A percentile compares a stretch with the other conserved stretches of the same genome.
These are phyloP conservation scores for Colletotrichum salicis DNA, from an alignment of 2,329 filamentous ascomycete genomes.

Conservation along the genomic window DNA sequence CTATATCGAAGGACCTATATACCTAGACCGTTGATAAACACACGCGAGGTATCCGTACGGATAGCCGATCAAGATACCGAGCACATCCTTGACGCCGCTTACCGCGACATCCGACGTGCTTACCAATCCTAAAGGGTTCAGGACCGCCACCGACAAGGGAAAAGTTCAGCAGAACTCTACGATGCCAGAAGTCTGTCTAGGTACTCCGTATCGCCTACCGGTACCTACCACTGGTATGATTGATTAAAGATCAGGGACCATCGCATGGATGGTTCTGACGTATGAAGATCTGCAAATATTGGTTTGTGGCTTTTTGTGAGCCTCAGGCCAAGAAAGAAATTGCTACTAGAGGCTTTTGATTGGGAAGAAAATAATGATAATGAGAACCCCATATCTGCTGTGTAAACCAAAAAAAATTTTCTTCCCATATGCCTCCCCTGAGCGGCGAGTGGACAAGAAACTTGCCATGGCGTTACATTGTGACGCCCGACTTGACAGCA, in stretches of 20 bases:
- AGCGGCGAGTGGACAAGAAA: neutral
- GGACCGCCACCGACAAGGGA: neutral
- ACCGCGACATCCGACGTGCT: constrained; percentile 19
- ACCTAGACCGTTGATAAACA: neutral
- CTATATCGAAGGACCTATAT: neutral
- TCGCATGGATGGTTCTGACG: neutral
- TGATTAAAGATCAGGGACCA: neutral
- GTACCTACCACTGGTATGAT: neutral
- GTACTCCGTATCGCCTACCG: no score
- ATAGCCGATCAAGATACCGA: constrained; percentile 9
- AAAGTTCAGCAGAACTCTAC: neutral
- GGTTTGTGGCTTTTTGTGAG: neutral
- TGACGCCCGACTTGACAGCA: neutral
- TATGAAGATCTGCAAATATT: constrained; percentile 23
- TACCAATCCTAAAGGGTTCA: constrained; percentile 7
- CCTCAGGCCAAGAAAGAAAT: constrained; percentile 4
- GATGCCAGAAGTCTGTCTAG: neutral
- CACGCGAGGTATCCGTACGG: neutral
- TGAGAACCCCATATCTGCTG: neutral
- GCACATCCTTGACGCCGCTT: neutral
- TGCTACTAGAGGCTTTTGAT: neutral
- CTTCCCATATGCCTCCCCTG: neutral
- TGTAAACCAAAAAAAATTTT: constrained; percentile 8
- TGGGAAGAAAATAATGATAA: no score
- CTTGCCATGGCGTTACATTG: constrained; percentile 6